Conservation (phyloP, 441 rosid species). For the Macaranga tanarius region DNA sequence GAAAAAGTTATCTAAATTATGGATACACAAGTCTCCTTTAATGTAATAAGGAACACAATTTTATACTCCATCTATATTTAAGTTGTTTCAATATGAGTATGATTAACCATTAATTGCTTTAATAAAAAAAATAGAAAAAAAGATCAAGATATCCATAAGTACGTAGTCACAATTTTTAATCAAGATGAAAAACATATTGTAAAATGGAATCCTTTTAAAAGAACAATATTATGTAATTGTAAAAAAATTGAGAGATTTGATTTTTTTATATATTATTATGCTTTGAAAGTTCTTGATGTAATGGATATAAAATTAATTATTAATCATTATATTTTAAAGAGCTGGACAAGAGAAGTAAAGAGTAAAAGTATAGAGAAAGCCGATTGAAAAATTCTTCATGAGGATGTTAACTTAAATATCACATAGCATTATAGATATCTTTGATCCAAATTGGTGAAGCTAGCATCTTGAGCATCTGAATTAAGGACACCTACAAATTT, state of each 20-base stretch:
- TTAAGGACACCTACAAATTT: background rate
- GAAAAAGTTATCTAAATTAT: background rate
- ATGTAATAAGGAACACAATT: background rate
- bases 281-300: slow-evolving; percentile 13
- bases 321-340: background rate
- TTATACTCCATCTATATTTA: background rate
- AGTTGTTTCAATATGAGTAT: background rate
- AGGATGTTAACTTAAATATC: background rate
- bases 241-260: background rate
- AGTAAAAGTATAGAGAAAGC: background rate
- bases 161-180: background rate
- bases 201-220: background rate
- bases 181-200: background rate
- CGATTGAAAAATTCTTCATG: background rate
- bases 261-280: slow-evolving; percentile 7
- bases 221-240: background rate
- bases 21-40: background rate
- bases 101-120: background rate
- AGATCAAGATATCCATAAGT: background rate
- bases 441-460: slow-evolving; percentile 10
- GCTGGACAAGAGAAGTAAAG: slow-evolving; percentile 11
- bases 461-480: slow-evolving; percentile 7
- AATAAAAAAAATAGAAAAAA: background rate
- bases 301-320: slow-evolving; percentile 6
- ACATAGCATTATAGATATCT: slow-evolving; percentile 3